A percentile compares a stretch with the other conserved stretches of the same genome.
These are phyloP conservation scores for Arachnomyces sp. DNA, from an alignment of 2,329 filamentous ascomycete genomes.

Conservation along the genomic window DNA sequence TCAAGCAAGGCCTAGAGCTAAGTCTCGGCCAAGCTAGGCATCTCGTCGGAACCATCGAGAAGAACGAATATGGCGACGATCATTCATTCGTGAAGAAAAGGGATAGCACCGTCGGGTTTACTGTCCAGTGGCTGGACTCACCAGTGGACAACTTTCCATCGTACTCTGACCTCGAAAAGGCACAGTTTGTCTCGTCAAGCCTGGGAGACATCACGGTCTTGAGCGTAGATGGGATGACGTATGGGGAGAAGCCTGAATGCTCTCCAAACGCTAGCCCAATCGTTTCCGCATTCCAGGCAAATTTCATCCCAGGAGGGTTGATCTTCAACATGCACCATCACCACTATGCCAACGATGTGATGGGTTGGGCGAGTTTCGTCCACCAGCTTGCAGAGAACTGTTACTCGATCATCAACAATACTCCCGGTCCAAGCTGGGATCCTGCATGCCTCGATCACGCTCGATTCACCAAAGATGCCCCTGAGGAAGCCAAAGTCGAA, in stretches of 20 bases:
- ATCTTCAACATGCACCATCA: constrained; percentile 38
- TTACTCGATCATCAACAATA: constrained; percentile 17
- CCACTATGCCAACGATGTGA: constrained; percentile 38
- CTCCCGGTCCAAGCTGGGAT: constrained; percentile 23
- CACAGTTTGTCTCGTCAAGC: constrained; percentile 25
- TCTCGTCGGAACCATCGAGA: constrained; percentile 35
- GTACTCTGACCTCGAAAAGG: constrained; percentile 31
- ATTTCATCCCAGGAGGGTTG: constrained; percentile 36
- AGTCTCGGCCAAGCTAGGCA: constrained; percentile 33
- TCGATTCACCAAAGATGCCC: constrained; percentile 23
- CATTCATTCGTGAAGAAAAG: constrained; percentile 31
- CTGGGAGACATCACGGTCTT: constrained; percentile 30
- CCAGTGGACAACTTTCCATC: constrained; percentile 31
- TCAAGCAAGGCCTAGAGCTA: constrained; percentile 30
- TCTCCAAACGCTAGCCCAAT: constrained; percentile 27
- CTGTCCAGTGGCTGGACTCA: constrained; percentile 32
- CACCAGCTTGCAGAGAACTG: constrained; percentile 41
- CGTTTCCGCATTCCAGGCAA: constrained; percentile 34
- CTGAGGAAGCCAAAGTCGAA: constrained; percentile 24
- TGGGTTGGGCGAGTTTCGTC: constrained; percentile 33
- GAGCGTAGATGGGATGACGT: constrained; percentile 33
- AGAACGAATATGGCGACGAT: constrained; percentile 28
- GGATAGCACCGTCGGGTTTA: constrained; percentile 28
- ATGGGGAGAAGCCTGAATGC: constrained; percentile 34
- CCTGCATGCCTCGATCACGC: constrained; percentile 29